phyloP scores from a whole-genome alignment of 441 rosid species.

The Viola pubescens region DNA sequence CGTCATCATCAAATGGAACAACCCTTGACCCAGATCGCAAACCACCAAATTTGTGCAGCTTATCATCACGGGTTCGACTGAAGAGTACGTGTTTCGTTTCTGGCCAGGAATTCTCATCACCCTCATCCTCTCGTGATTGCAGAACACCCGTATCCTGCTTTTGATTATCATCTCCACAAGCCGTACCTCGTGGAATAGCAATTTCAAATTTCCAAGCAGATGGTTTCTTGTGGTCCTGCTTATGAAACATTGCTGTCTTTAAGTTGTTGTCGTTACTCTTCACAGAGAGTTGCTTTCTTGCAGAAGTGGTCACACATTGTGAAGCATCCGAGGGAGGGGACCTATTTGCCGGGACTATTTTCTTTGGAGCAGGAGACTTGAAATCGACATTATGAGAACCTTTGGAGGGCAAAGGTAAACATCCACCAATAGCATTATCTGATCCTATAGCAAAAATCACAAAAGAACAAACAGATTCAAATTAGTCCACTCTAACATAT shows the following conservation, averaged over 20 bases:
- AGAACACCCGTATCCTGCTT: constrained; percentile 20
- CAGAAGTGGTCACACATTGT: constrained; percentile 26
- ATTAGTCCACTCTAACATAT: not conserved
- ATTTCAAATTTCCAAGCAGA: constrained; percentile 36
- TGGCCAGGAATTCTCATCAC: constrained; percentile 21
- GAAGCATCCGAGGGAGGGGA: constrained; percentile 55
- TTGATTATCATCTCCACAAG: constrained; percentile 24
- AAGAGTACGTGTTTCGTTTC: constrained; percentile 53
- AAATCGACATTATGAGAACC: constrained; percentile 36
- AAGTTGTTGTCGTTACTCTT: constrained; percentile 39
- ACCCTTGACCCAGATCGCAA: constrained; percentile 60
- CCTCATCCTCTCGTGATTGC: constrained; percentile 25
- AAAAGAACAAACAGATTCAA: constrained; percentile 12
- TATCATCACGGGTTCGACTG: constrained; percentile 31
- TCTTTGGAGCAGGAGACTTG: constrained; percentile 40
- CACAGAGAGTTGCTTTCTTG: constrained; percentile 49
- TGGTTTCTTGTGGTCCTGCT: constrained; percentile 36
- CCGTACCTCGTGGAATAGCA: constrained; percentile 30
- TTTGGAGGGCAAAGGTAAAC: constrained; percentile 37
- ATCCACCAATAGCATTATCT: constrained; percentile 48
- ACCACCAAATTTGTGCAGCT: constrained; percentile 37
- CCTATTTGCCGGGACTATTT: constrained; percentile 40
- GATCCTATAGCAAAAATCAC: constrained; percentile 21
- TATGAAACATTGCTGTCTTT: constrained; percentile 23
- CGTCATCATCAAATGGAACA: constrained; percentile 47